A percentile compares a stretch with the other conserved stretches of the same genome.
Evolutionary conservation across 306 rosid species (phyloP).

Genomic region (Nissolia schottii): DNA sequence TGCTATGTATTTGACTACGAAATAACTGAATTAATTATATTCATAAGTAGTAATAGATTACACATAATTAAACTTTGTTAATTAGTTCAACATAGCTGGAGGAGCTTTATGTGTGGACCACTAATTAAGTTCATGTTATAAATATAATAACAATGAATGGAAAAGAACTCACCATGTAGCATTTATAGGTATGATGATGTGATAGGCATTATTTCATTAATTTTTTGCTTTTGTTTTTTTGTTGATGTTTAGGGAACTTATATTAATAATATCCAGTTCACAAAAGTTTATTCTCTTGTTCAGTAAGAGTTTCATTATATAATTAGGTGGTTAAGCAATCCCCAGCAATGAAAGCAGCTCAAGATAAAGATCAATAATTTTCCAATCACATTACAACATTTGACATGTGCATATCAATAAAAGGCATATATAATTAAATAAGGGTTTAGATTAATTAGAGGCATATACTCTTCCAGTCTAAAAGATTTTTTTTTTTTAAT

Average conservation of each 20-base stretch:
- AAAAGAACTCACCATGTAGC: constrained; percentile 23
- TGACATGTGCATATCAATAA: background rate
- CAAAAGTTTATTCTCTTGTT: constrained; percentile 14
- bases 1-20: constrained; percentile 4
- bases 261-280: constrained; percentile 18
- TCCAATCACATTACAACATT: background rate
- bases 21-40: constrained; percentile 19
- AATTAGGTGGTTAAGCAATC: background rate
- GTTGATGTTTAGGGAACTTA: background rate
- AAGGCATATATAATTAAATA: too few species aligned
- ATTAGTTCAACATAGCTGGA: background rate
- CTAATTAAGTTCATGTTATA: constrained; percentile 10
- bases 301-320: constrained; percentile 14
- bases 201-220: constrained; percentile 18
- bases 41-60: background rate
- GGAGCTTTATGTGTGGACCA: constrained; percentile 23
- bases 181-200: constrained; percentile 22
- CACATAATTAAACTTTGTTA: constrained; percentile 11
- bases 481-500: too few species aligned
- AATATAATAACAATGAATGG: background rate
- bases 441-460: too few species aligned
- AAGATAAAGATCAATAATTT: background rate
- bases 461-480: too few species aligned
- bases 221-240: background rate
- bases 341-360: constrained; percentile 8